Evolutionary conservation across 2,329 filamentous ascomycete species (phyloP).

Genomic region (Neofusicoccum ribis): DNA sequence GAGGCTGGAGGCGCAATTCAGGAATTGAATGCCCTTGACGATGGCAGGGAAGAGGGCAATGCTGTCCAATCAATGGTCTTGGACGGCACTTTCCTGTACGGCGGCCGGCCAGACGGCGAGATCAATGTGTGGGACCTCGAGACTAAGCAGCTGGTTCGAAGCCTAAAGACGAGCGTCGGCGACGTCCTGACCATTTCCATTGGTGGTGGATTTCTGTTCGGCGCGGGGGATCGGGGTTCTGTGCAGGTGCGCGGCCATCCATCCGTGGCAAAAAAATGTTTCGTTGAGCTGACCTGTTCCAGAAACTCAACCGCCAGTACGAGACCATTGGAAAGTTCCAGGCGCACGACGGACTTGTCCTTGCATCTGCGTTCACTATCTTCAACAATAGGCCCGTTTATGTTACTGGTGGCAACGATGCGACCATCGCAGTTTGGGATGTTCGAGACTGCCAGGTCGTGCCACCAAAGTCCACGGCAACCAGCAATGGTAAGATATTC

Average conservation of each 20-base stretch:
- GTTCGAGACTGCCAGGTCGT: conserved; percentile 58
- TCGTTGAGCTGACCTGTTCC: conserved; percentile 5
- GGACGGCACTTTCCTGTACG: conserved; percentile 90
- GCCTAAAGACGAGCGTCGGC: conserved; percentile 75
- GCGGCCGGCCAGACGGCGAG: conserved; percentile 81
- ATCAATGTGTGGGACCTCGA: conserved; percentile 97
- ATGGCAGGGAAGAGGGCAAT: conserved; percentile 58
- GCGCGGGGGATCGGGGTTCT: conserved; percentile 84
- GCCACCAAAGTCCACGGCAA: conserved; percentile 49
- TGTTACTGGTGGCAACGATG: conserved; percentile 92
- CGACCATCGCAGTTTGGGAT: conserved; percentile 86
- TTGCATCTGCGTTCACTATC: conserved; percentile 76
- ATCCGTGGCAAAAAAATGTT: conserved; percentile 25
- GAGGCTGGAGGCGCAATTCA: conserved; percentile 62
- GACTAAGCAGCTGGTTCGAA: conserved; percentile 84
- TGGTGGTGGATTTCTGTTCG: conserved; percentile 82
- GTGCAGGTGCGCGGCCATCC: conserved; percentile 40
- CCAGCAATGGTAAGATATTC: conserved; percentile 54
- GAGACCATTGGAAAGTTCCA: conserved; percentile 76
- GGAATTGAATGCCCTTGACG: conserved; percentile 68
- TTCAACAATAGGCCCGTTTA: conserved; percentile 76
- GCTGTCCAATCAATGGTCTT: conserved; percentile 76
- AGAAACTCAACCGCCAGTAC: conserved; percentile 80
- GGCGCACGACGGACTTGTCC: conserved; percentile 82
- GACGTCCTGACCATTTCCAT: conserved; percentile 87